Conservation (phyloP, 768 basidiomycete genomes). For the Pulveroboletus ravenelii region DNA sequence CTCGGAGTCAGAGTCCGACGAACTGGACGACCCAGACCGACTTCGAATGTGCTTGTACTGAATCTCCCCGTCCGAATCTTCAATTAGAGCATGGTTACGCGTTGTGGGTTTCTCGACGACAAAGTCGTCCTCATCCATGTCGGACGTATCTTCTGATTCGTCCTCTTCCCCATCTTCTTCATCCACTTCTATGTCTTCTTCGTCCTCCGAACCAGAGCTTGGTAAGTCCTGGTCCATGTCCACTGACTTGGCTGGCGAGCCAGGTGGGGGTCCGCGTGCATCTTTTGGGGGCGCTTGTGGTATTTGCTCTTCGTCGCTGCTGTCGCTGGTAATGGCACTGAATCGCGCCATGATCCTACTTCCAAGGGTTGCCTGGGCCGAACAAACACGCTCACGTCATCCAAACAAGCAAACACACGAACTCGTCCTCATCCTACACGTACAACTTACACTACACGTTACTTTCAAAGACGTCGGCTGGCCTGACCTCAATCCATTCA, state of each 20-base stretch:
- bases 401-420: constrained; percentile 29
- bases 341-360: constrained; percentile 56
- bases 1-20: constrained; percentile 21
- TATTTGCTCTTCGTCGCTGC: constrained; percentile 47
- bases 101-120: constrained; percentile 25
- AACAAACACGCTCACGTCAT: constrained; percentile 20
- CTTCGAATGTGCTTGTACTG: constrained; percentile 40
- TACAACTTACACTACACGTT: background rate
- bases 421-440: background rate
- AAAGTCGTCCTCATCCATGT: constrained; percentile 51
- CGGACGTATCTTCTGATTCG: constrained; percentile 38
- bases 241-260: constrained; percentile 19
- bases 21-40: constrained; percentile 30
- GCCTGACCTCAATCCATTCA: constrained; percentile 58
- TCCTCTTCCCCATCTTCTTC: constrained; percentile 37
- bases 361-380: background rate
- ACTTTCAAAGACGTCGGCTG: constrained; percentile 1
- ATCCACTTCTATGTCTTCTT: constrained; percentile 28
- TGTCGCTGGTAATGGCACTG: constrained; percentile 58
- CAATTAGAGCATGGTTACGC: constrained; percentile 44
- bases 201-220: constrained; percentile 27
- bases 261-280: constrained; percentile 11
- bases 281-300: constrained; percentile 26
- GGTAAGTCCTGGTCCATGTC: constrained; percentile 32
- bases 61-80: constrained; percentile 52